Evolutionary conservation across 805 yeast genomes (phyloP).

Genomic region (Babjeviella inositovora): DNA sequence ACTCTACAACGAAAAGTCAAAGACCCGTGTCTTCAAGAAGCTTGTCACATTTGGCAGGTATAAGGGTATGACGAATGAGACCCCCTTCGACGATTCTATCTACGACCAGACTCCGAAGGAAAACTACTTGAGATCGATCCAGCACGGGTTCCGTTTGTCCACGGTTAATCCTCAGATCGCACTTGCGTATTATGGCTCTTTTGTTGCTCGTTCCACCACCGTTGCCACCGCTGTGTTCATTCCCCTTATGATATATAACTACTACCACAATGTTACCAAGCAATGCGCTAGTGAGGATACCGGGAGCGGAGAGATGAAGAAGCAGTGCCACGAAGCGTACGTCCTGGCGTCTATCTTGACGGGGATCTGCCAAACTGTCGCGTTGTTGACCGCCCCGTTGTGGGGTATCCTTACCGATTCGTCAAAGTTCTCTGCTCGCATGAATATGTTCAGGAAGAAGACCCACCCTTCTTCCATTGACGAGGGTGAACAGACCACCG

Average conservation of each 20-base stretch:
- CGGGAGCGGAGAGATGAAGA: too few species aligned
- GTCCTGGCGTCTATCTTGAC: slow-evolving; percentile 51
- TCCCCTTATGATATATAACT: slow-evolving; percentile 46
- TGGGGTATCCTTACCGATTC: slow-evolving; percentile 45
- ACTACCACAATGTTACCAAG: slow-evolving; percentile 29
- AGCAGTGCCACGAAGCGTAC: slow-evolving; percentile 44
- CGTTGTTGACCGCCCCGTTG: slow-evolving; percentile 45
- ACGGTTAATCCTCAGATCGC: slow-evolving; percentile 25
- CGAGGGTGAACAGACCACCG: too few species aligned
- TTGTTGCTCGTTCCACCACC: slow-evolving; percentile 48
- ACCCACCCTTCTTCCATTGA: too few species aligned
- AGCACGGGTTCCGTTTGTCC: slow-evolving; percentile 30
- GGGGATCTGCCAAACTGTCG: slow-evolving; percentile 45
- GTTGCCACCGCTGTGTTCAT: slow-evolving; percentile 42
- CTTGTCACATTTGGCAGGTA: too few species aligned
- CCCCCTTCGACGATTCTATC: slow-evolving; percentile 1
- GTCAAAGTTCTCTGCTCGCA: too few species aligned
- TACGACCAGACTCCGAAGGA: slow-evolving; percentile 3
- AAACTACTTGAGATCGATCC: slow-evolving; percentile 22
- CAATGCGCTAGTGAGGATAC: slow-evolving; percentile 18
- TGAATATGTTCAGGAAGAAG: slow-evolving; percentile 14
- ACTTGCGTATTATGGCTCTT: slow-evolving; percentile 43
- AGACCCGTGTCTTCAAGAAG: too few species aligned
- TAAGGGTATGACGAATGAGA: too few species aligned
- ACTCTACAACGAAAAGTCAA: slow-evolving; percentile 29